Base-by-base conservation (phyloP, 192 early-diverging fungal species). In the Podila verticillata region DNA sequence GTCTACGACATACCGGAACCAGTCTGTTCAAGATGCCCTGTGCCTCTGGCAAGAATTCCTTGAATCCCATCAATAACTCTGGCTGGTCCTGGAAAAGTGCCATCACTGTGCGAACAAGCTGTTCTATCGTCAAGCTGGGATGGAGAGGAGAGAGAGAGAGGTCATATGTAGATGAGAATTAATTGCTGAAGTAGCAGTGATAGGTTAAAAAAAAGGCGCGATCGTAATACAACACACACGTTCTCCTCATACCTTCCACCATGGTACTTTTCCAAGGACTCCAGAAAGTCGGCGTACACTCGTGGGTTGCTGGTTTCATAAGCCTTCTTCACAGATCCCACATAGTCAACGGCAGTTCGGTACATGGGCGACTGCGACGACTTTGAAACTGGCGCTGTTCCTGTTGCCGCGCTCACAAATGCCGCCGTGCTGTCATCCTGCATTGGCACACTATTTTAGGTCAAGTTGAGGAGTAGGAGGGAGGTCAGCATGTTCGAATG, bases 21-120 rank as follows among this genome's bases (percentile, higher is more conserved):
- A 80, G 47, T 60, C 72, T 70, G 48, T 72, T 80, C 61, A 80
- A 24, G n/a, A 80, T 51, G 19, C 68, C 77, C 66, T 80, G 77
- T 32, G 69, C 65, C 48, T 72, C 77, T 39, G 77, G 77, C 48
- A 80, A 61, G 30, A 80, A 80, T 34, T 80, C 77, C 36, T 80
- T 80, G 66, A 80, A 80, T 54, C 77, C 77, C 57, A 80, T 71
- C 22, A 80, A 39, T 12, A 80, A 31, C 32, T 80, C 77, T n/a
- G 77, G 77, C 57, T 80, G 77, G 30, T 80, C 77, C 66, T 80
- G 77, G 61, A 80, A 80, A 49, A 80, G 77, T 7, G 60, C 70
- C 77, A 80, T 80, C 7, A 80, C 77, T 20, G 65, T 80, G 54
- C 70, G 65, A 49, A 80, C 77, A 36, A 80, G 47, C 17, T 72